These are phyloP conservation scores for Pachyrhizus erosus DNA, from an alignment of 306 rosid species.

Conservation along the genomic window DNA sequence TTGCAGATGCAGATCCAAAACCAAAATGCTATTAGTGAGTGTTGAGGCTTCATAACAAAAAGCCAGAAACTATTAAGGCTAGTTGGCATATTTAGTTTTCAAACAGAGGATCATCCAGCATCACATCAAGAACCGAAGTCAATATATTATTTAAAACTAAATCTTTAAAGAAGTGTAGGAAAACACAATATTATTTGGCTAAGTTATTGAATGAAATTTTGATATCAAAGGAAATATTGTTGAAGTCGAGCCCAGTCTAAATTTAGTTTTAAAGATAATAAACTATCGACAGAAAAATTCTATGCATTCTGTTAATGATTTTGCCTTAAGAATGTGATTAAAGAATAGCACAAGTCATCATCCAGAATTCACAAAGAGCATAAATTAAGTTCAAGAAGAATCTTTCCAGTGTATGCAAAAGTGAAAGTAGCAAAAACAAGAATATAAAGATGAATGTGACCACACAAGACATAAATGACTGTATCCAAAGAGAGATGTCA, in stretches of 20 bases:
- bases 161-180: too few relatives aligned
- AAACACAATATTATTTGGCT: background rate
- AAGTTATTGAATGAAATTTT: background rate
- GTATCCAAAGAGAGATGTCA: background rate
- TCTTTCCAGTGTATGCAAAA: background rate
- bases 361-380: background rate
- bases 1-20: background rate
- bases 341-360: background rate
- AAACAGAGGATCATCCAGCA: conserved; percentile 7
- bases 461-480: background rate
- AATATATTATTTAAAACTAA: too few relatives aligned
- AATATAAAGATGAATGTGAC: background rate
- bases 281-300: background rate
- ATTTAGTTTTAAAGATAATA: too few relatives aligned
- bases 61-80: background rate
- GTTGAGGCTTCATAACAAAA: background rate
- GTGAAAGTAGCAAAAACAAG: background rate
- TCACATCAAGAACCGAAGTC: conserved; percentile 18
- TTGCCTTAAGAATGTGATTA: background rate
- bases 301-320: background rate
- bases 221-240: background rate
- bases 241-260: background rate
- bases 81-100: background rate
- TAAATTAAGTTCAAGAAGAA: background rate
- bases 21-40: background rate